These are phyloP conservation scores for Kodamaea leandrae DNA, from an alignment of 805 yeast genomes.

Conservation along the genomic window DNA sequence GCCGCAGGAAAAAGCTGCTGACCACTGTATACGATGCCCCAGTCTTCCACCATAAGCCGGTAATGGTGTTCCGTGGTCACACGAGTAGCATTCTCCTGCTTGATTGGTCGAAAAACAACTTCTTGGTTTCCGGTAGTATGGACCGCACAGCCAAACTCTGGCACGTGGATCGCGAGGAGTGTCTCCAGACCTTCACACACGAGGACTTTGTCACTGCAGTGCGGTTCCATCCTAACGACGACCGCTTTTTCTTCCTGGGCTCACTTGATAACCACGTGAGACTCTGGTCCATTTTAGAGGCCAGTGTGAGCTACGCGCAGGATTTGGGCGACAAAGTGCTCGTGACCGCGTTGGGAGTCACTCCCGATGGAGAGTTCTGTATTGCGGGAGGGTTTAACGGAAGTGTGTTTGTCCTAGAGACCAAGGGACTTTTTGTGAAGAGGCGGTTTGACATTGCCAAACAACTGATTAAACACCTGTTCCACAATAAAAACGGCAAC, in stretches of 20 bases:
- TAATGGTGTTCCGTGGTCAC: conserved; percentile 63
- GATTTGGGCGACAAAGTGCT: conserved; percentile 60
- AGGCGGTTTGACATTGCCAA: conserved; percentile 32
- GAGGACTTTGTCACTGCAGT: conserved; percentile 82
- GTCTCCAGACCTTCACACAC: conserved; percentile 65
- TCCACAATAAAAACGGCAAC: conserved; percentile 27
- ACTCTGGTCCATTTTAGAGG: conserved; percentile 84
- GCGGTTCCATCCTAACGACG: conserved; percentile 80
- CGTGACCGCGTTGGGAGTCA: conserved; percentile 71
- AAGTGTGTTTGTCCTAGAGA: conserved; percentile 54
- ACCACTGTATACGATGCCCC: conserved; percentile 56
- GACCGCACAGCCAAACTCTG: conserved; percentile 81
- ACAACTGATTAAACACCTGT: conserved; percentile 22
- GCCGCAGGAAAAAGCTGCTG: conserved; percentile 14
- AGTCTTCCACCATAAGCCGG: conserved; percentile 69
- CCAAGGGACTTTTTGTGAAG: conserved; percentile 55
- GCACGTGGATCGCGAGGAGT: conserved; percentile 69
- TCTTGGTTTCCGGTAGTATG: conserved; percentile 76
- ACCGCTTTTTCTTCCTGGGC: conserved; percentile 80
- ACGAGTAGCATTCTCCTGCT: conserved; percentile 65
- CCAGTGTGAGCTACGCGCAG: conserved; percentile 49
- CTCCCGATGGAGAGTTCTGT: conserved; percentile 60
- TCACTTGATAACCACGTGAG: conserved; percentile 73
- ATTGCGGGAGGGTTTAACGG: conserved; percentile 83
- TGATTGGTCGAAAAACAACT: conserved; percentile 87